phyloP scores from a whole-genome alignment of 768 basidiomycete genomes.

The Rhodotorula kratochvilovae region DNA sequence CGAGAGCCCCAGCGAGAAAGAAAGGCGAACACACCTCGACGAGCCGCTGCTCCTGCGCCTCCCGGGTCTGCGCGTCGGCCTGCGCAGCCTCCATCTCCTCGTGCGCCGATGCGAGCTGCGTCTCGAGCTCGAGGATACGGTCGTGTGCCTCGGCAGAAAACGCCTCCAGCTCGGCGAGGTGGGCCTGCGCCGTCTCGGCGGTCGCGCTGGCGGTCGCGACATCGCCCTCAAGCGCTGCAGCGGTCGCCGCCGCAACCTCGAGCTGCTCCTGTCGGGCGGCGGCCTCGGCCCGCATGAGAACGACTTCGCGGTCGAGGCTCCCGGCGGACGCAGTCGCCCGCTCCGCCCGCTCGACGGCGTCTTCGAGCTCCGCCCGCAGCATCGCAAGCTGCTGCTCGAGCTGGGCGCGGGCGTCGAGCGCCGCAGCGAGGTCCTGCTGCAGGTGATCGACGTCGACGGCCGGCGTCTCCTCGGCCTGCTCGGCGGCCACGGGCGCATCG shows the following conservation, averaged over 20 bases:
- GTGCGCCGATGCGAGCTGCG: background rate
- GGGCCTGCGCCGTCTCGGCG: background rate
- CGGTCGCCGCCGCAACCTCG: no score
- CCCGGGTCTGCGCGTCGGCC: no score
- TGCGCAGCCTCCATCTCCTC: background rate
- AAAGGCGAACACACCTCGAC: background rate
- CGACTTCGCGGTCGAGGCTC: background rate
- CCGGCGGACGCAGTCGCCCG: background rate
- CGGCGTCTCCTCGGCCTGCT: background rate
- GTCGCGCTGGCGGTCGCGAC: no score
- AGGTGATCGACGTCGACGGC: background rate
- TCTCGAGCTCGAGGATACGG: background rate
- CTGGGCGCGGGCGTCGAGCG: background rate
- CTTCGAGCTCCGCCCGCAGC: background rate
- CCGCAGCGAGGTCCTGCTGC: background rate
- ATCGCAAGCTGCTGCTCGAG: slow-evolving; percentile 12
- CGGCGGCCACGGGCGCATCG: background rate
- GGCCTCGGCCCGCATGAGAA: background rate
- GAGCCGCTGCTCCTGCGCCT: background rate
- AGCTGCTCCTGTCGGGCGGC: background rate
- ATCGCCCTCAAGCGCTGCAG: background rate
- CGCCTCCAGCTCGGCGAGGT: background rate
- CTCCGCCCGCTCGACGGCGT: background rate
- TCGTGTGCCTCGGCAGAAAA: background rate
- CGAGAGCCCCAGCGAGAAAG: rapidly evolving